Base-by-base conservation (phyloP, 352 stramenopile genomes). In the Phytophthora macrochlamydospora region DNA sequence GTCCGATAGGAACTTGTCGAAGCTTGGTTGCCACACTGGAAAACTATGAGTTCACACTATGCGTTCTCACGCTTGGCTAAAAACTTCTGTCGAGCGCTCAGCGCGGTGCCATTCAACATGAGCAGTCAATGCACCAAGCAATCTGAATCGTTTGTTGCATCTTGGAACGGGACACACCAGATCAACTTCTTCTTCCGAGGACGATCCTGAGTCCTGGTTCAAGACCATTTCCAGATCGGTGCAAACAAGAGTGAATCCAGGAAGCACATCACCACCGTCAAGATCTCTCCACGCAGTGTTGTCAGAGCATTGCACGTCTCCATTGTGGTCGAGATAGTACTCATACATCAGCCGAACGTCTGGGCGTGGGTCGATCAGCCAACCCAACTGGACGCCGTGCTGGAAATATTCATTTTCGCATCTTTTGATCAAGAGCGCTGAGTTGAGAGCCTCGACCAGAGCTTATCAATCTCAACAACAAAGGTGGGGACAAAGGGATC, bases 261-360 rank as follows among this genome's bases (percentile, higher is more conserved):
- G 61, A 52, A 67, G 56, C 58, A 71, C 56, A 33, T n/a, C 42
- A 50, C 45, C 55, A 45, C 61, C 51, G 53, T 69, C 66, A 53
- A 73, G 66, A 69, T 69, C 51, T 73, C 59, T 61, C 66, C 66
- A 73, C 44, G 56, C 43, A 42, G 44, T 61, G 67, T 56, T 65
- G 46, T 35, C 56, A 51, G 45, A 6, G 37, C 46, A 33, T 51
- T 44, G 46, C 45, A 56, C 48, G 52, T 65, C 48, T 43, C 40
- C 38, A 49, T 65, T 65, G 18, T 24, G 18, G 18, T 24, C 18
- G 18, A 24, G 18, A 24, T 24, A 24, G 59, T 68, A 65, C 46
- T 69, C 50, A 32, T 59, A 51, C 53, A 59, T 59, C 40, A 50
- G 48, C 50, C 50, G 48, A 51, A 62, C 50, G 18, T 56, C 45